These are phyloP conservation scores for Termitomyces sp. DNA, from an alignment of 1,284 basidiomycete species.

Conservation along the genomic window DNA sequence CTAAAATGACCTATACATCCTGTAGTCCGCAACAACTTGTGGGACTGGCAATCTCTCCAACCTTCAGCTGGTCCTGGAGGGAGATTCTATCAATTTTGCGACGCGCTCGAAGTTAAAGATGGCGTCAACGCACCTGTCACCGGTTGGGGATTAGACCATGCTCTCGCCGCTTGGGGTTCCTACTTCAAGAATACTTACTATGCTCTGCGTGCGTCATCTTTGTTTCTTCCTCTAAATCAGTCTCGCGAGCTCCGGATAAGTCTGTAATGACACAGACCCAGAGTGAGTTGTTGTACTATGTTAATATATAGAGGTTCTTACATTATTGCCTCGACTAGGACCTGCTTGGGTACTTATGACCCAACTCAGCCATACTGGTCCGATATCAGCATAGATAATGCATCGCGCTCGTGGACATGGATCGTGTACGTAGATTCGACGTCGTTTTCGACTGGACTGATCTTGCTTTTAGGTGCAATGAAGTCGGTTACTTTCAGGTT, in stretches of 20 bases:
- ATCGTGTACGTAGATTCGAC: conserved; percentile 40
- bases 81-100: conserved; percentile 64
- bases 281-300: conserved; percentile 32
- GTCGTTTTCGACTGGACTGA: background rate
- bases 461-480: conserved; percentile 47
- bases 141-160: conserved; percentile 63
- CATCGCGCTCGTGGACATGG: conserved; percentile 55
- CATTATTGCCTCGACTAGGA: conserved; percentile 26
- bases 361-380: conserved; percentile 43
- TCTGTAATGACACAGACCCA: conserved; percentile 35
- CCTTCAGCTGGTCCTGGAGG: conserved; percentile 43
- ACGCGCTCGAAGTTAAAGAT: conserved; percentile 66
- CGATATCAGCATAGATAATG: conserved; percentile 47
- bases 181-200: conserved; percentile 49
- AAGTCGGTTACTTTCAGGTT: conserved; percentile 61
- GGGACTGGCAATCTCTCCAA: conserved; percentile 59
- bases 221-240: conserved; percentile 4
- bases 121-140: conserved; percentile 46
- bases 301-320: background rate
- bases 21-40: conserved; percentile 50
- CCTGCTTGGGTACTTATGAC: conserved; percentile 57
- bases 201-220: conserved; percentile 28
- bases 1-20: background rate
- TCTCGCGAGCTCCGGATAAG: conserved; percentile 22
- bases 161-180: conserved; percentile 55